Conservation (phyloP, 1,284 basidiomycete genomes). For the Rhodotorula sp. region DNA sequence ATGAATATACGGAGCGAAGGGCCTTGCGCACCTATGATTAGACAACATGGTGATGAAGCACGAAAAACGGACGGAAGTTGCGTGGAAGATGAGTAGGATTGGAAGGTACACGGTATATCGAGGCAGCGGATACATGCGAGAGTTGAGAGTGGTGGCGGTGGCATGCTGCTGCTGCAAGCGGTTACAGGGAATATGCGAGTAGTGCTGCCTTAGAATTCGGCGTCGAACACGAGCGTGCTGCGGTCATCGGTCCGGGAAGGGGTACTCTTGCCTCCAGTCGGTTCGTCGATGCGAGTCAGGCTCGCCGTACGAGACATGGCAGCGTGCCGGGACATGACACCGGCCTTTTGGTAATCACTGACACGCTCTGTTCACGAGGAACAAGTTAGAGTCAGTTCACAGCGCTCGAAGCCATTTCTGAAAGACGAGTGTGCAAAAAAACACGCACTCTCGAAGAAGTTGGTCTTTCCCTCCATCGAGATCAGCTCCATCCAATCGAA, state of each 20-base stretch:
- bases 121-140: neutral
- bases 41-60: too few relatives aligned
- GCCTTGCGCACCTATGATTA: too few relatives aligned
- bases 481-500: slow-evolving; percentile 54
- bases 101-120: neutral
- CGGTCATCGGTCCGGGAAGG: slow-evolving; percentile 16
- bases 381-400: neutral
- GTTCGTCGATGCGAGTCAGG: neutral
- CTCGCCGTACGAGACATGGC: slow-evolving; percentile 5
- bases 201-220: slow-evolving; percentile 48
- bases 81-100: neutral
- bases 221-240: slow-evolving; percentile 45
- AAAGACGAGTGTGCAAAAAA: too few relatives aligned
- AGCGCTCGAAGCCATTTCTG: neutral
- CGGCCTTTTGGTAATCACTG: slow-evolving; percentile 44
- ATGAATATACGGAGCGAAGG: too few relatives aligned
- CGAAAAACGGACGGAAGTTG: too few relatives aligned
- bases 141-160: neutral
- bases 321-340: slow-evolving; percentile 7
- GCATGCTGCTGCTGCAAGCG: neutral
- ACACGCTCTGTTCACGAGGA: slow-evolving; percentile 43
- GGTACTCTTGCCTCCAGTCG: slow-evolving; percentile 12
- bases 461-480: slow-evolving; percentile 46
- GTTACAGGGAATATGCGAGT: too few relatives aligned
- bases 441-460: neutral